phyloP scores from a whole-genome alignment of 805 yeast genomes.

The Kodamaea nitidulidarum region DNA sequence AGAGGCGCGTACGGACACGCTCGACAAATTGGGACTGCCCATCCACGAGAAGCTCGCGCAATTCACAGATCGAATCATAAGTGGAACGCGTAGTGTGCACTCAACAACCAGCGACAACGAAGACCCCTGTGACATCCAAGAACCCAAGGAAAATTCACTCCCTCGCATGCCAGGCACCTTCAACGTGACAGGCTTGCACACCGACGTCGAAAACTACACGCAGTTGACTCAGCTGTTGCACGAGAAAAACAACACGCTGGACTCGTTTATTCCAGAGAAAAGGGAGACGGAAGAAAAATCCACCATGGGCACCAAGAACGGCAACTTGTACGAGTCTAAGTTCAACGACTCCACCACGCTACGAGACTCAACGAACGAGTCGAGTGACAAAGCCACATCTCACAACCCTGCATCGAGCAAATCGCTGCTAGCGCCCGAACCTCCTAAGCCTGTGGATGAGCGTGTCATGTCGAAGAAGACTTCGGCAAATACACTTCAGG shows the following conservation, averaged over 20 bases:
- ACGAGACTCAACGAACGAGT: too few species aligned
- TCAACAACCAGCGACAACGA: constrained; percentile 2
- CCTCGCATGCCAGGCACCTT: constrained; percentile 47
- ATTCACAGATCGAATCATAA: constrained; percentile 11
- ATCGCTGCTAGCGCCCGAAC: too few species aligned
- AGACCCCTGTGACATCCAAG: constrained; percentile 1
- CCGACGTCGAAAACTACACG: constrained; percentile 9
- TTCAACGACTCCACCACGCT: too few species aligned
- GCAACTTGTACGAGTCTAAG: too few species aligned
- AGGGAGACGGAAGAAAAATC: neutral
- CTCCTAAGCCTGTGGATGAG: too few species aligned
- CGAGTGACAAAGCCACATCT: too few species aligned
- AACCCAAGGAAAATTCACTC: constrained; percentile 12
- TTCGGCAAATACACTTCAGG: neutral
- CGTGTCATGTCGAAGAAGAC: too few species aligned
- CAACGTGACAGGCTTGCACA: constrained; percentile 44
- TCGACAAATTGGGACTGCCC: constrained; percentile 11
- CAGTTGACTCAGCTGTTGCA: constrained; percentile 10
- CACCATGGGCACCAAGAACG: too few species aligned
- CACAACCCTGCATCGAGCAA: too few species aligned
- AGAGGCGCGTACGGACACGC: constrained; percentile 2
- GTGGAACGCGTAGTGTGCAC: constrained; percentile 7
- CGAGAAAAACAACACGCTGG: neutral
- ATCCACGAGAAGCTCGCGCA: constrained; percentile 13
- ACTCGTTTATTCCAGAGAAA: neutral